Percentiles rank a stretch among this genome's conserved stretches.
Conservation (phyloP, 345 rosid genomes). For the Linum trigynum region DNA sequence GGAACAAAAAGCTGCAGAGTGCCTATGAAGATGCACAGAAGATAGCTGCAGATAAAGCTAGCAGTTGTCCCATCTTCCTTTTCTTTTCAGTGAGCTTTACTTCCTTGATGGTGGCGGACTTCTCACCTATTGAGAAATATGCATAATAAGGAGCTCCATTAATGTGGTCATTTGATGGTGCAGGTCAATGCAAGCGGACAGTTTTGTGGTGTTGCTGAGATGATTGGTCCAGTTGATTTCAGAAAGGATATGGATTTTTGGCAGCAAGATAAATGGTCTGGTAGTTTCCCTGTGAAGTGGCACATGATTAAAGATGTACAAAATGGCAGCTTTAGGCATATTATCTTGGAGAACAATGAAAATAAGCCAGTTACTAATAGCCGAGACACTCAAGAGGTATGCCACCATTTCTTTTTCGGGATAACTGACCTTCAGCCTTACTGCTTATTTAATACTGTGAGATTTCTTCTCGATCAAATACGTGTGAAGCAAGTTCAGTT, state of each 20-base stretch:
- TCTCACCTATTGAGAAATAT: not conserved
- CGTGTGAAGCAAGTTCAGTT: not conserved
- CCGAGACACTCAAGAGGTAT: conserved; percentile 99
- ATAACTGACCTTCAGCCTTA: not conserved
- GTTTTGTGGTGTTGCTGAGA: conserved; percentile 95
- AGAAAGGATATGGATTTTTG: conserved; percentile 85
- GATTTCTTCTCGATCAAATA: no score
- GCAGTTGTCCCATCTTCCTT: conserved; percentile 65
- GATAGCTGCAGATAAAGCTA: conserved; percentile 37
- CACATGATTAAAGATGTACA: conserved; percentile 81
- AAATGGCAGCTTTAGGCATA: conserved; percentile 67
- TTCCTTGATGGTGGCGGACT: not conserved
- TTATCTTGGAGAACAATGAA: conserved; percentile 83
- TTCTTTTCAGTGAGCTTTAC: conserved; percentile 73
- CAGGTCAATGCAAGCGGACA: conserved; percentile 98
- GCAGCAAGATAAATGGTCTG: conserved; percentile 99
- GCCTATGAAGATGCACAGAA: conserved; percentile 74
- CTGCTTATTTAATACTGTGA: not conserved
- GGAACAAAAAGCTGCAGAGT: conserved; percentile 82
- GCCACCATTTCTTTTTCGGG: not conserved
- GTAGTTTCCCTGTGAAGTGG: conserved; percentile 94
- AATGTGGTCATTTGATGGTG: conserved; percentile 11
- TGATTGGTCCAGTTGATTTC: conserved; percentile 81
- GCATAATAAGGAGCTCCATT: not conserved
- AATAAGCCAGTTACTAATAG: conserved; percentile 94